Evolutionary conservation across 495 filamentous ascomycete genomes (phyloP).

Genomic region (Neurospora intermedia): DNA sequence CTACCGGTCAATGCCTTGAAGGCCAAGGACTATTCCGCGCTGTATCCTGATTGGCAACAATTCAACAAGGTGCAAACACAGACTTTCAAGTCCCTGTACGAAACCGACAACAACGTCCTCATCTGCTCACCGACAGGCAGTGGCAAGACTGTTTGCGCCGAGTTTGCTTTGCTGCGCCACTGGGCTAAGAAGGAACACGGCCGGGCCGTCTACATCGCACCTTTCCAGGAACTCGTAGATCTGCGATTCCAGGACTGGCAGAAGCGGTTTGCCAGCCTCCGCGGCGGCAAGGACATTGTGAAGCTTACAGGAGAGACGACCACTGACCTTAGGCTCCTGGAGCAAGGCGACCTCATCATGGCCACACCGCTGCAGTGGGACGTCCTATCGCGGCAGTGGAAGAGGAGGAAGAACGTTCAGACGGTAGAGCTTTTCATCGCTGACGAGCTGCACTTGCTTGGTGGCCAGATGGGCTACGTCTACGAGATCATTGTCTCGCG

Average conservation of each 20-base stretch:
- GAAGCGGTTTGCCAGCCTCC: constrained; percentile 56
- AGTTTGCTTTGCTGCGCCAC: constrained; percentile 81
- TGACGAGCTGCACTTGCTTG: constrained; percentile 94
- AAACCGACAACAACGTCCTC: constrained; percentile 85
- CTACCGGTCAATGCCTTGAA: constrained; percentile 82
- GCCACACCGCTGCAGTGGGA: constrained; percentile 95
- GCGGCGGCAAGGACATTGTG: constrained; percentile 82
- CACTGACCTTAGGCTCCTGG: constrained; percentile 80
- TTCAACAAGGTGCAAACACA: constrained; percentile 99
- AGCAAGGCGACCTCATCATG: constrained; percentile 80
- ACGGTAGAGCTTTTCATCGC: constrained; percentile 86
- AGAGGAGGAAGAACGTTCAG: constrained; percentile 88
- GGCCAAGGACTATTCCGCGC: constrained; percentile 63
- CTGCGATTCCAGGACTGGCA: constrained; percentile 71
- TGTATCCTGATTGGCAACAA: constrained; percentile 77
- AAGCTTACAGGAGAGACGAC: constrained; percentile 93
- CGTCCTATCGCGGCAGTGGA: constrained; percentile 89
- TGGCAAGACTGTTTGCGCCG: constrained; percentile 93
- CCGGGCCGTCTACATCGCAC: constrained; percentile 87
- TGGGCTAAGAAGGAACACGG: constrained; percentile 67
- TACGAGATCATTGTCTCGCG: constrained; percentile 95
- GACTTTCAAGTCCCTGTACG: constrained; percentile 85
- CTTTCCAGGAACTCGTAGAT: constrained; percentile 91
- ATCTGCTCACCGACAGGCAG: constrained; percentile 82
- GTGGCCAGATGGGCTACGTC: constrained; percentile 76